Evolutionary conservation across 1,284 basidiomycete species (phyloP).

Genomic region (Tilletia horrida): DNA sequence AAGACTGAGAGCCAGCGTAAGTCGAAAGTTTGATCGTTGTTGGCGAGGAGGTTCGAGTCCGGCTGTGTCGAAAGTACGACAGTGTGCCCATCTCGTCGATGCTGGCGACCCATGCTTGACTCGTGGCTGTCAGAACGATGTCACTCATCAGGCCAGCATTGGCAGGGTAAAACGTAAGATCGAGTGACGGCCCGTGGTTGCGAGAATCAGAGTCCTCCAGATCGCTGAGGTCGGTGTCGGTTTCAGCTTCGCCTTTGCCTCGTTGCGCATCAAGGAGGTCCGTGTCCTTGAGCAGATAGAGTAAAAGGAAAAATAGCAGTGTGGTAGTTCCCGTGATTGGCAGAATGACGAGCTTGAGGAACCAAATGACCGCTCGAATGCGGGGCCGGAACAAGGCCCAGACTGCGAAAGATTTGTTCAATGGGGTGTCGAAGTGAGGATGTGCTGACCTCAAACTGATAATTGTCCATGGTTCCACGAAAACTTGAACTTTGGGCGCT

Average conservation of each 20-base stretch:
- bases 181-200: not conserved
- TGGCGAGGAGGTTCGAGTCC: not conserved
- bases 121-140: not conserved
- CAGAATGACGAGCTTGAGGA: conserved; percentile 75
- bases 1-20: not conserved
- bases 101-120: conserved; percentile 14
- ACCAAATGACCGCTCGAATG: conserved; percentile 63
- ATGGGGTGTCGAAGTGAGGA: conserved; percentile 60
- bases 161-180: not conserved
- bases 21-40: not conserved
- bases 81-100: conserved; percentile 3
- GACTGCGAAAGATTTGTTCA: conserved; percentile 53
- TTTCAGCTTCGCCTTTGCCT: conserved; percentile 14
- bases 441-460: conserved; percentile 25
- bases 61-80: conserved; percentile 8
- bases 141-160: not conserved
- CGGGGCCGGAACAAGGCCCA: conserved; percentile 55
- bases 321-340: conserved; percentile 78
- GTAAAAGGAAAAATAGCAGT: conserved; percentile 71
- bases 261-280: conserved; percentile 83
- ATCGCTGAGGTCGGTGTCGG: conserved; percentile 9
- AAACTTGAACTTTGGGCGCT: conserved; percentile 70
- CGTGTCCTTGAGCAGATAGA: conserved; percentile 87
- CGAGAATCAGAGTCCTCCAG: not conserved
- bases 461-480: conserved; percentile 74